Evolutionary conservation across 2,329 filamentous ascomycete species (phyloP).

Genomic region (Hortaea werneckii): DNA sequence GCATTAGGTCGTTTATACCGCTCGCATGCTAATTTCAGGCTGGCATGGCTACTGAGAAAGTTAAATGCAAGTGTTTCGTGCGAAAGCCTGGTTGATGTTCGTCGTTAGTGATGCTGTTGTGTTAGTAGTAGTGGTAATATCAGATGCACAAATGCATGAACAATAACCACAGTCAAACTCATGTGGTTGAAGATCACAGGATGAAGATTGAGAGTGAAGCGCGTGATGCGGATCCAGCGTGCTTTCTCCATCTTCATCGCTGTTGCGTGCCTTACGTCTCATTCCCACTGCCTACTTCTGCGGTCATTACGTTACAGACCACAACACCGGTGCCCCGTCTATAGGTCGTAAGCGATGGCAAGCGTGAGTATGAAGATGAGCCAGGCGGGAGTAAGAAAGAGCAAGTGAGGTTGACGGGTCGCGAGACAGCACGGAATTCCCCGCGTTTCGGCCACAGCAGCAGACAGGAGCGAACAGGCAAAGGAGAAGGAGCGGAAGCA

Average conservation of each 20-base stretch:
- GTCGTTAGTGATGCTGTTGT: too few relatives aligned
- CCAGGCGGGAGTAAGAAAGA: neutral
- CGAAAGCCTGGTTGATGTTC: too few relatives aligned
- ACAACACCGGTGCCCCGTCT: neutral
- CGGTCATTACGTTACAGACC: too few relatives aligned
- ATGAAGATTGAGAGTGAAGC: neutral
- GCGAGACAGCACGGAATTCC: conserved; percentile 67
- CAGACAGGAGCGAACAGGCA: conserved; percentile 56
- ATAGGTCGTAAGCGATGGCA: conserved; percentile 22
- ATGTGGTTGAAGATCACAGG: neutral
- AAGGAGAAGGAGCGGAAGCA: conserved; percentile 61
- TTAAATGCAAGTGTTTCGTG: too few relatives aligned
- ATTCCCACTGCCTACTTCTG: neutral
- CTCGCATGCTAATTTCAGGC: too few relatives aligned
- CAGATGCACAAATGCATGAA: too few relatives aligned
- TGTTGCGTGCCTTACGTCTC: neutral
- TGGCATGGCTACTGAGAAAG: too few relatives aligned
- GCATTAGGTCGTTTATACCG: too few relatives aligned
- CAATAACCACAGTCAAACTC: too few relatives aligned
- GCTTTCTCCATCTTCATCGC: conserved; percentile 2
- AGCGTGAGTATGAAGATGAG: conserved; percentile 26
- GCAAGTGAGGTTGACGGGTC: conserved; percentile 11
- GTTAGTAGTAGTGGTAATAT: too few relatives aligned
- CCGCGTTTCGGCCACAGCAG: conserved; percentile 42
- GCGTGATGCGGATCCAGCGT: neutral